A percentile compares a stretch with the other conserved stretches of the same genome.
Evolutionary conservation across 208 protist genomes (phyloP).

Genomic region (Leishmania aethiopica): DNA sequence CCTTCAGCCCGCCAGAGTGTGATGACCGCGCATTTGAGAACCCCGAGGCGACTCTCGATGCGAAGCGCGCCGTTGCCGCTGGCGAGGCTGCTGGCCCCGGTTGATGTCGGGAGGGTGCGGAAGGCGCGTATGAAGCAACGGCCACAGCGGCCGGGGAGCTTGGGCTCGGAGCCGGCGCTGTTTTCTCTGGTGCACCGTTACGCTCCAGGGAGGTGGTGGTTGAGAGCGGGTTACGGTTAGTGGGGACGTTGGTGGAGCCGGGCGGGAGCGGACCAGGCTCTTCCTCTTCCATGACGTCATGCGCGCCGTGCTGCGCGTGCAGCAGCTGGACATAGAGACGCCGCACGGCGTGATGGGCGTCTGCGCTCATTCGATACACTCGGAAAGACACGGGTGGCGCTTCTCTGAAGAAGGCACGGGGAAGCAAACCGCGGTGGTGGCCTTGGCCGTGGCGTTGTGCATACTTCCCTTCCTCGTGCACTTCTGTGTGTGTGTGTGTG

Average conservation of each 20-base stretch:
- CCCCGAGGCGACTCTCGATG: neutral
- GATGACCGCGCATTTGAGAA: neutral
- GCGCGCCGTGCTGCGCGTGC: neutral
- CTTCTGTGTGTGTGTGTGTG: neutral
- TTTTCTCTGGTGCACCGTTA: too few species aligned
- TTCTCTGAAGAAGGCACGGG: neutral
- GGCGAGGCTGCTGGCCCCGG: neutral
- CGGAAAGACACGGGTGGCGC: too few species aligned
- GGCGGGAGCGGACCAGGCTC: neutral
- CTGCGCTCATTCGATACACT: neutral
- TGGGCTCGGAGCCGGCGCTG: neutral
- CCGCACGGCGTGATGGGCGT: slow-evolving; percentile 15
- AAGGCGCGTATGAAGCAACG: neutral
- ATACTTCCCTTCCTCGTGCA: neutral
- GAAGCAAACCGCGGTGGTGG: neutral
- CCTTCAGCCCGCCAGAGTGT: neutral
- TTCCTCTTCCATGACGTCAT: neutral
- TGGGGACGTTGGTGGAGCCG: too few species aligned
- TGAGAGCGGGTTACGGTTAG: neutral
- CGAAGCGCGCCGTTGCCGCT: neutral
- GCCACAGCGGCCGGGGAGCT: neutral
- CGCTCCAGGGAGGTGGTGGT: neutral
- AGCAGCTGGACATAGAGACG: slow-evolving; percentile 18
- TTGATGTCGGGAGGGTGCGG: neutral
- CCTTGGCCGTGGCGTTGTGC: neutral